phyloP scores from a whole-genome alignment of 441 rosid species.

The Pelargonium australe region DNA sequence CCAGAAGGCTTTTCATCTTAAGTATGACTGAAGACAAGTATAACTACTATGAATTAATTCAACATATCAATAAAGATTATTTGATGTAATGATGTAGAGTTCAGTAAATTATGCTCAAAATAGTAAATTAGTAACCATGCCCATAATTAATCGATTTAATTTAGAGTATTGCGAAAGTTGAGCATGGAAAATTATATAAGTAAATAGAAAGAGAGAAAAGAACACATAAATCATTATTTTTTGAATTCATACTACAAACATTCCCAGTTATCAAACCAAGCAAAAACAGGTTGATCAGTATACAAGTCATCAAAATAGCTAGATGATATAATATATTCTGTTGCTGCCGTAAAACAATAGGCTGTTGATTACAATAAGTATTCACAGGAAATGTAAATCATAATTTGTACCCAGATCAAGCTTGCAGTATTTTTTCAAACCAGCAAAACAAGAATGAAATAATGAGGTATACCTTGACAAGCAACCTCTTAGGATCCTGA shows the following conservation, averaged over 20 bases:
- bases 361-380: not conserved
- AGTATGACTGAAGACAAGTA: not conserved
- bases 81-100: not conserved
- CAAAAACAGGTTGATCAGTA: not conserved
- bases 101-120: not conserved
- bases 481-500: conserved; percentile 76
- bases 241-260: not conserved
- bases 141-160: not conserved
- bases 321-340: not conserved
- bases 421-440: not conserved
- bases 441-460: conserved; percentile 13
- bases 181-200: not conserved
- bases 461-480: conserved; percentile 55
- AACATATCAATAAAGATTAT: not conserved
- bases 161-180: not conserved
- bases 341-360: not conserved
- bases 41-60: not conserved
- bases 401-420: not conserved
- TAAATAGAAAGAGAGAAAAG: not conserved
- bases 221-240: not conserved
- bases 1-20: not conserved
- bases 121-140: not conserved
- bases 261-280: conserved; percentile 1
- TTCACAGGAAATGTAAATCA: not conserved
- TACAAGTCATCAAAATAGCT: not conserved